Evolutionary conservation across 2,329 filamentous ascomycete species (phyloP).

Genomic region (Stromatinia cepivora): DNA sequence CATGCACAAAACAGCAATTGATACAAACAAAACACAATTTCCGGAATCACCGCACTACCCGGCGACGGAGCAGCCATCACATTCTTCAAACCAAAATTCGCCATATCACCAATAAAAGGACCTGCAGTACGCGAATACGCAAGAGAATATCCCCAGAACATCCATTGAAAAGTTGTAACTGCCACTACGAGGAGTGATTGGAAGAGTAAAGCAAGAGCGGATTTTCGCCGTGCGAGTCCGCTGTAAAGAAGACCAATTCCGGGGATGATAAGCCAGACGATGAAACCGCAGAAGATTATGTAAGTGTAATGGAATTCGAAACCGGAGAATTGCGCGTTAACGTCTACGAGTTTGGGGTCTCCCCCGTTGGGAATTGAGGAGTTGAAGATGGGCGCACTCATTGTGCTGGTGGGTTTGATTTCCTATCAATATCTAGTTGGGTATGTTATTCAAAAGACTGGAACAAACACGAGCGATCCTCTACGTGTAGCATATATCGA

Average conservation of each 20-base stretch:
- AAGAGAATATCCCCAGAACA: constrained; percentile 66
- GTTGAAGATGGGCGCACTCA: constrained; percentile 32
- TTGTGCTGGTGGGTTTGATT: not conserved
- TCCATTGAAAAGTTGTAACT: constrained; percentile 56
- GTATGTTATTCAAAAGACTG: not conserved
- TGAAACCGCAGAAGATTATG: constrained; percentile 56
- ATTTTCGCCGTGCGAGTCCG: constrained; percentile 62
- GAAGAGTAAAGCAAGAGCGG: constrained; percentile 61
- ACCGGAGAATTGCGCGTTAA: constrained; percentile 56
- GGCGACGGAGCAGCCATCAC: constrained; percentile 61
- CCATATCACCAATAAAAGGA: constrained; percentile 62
- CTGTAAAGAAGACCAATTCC: constrained; percentile 66
- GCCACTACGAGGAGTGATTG: constrained; percentile 60
- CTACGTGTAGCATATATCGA: not conserved
- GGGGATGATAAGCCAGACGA: constrained; percentile 67
- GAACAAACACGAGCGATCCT: not conserved
- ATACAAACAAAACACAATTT: constrained; percentile 67
- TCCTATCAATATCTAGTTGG: not conserved
- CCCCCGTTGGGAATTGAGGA: constrained; percentile 51
- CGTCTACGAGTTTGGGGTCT: constrained; percentile 52
- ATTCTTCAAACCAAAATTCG: constrained; percentile 61
- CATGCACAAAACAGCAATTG: constrained; percentile 62
- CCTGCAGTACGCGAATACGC: constrained; percentile 60
- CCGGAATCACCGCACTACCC: constrained; percentile 57
- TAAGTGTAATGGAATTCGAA: constrained; percentile 63